Base-by-base conservation (phyloP, 768 basidiomycete genomes). In the Boletus fagicola region DNA sequence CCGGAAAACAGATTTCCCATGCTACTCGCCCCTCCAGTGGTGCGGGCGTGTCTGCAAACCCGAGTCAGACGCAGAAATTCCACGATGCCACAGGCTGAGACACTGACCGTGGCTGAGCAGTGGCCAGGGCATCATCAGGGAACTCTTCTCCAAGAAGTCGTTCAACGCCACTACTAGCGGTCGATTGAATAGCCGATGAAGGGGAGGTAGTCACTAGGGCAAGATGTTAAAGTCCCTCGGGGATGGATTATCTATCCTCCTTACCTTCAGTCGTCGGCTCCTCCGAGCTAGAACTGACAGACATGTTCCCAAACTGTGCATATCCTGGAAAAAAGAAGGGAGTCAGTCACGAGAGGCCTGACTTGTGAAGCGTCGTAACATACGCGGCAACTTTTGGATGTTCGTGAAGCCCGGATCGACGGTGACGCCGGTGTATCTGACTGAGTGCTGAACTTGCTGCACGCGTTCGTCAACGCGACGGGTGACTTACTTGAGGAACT, bases 341-440 rank as follows among this genome's bases (percentile, higher is more conserved):
- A 13, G 30, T 63, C 39, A 55, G 22, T 26, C 30, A 43, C 42
- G 36, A 39, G 46, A 53, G 49, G 18, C 26, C 16, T 4, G 40
- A 10, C 18, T 12, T 26, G 39, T 13, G 30, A 12, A 30, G 31
- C 1, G 26, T 18, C 18, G 18, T 40, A 40, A 35, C 78, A 33
- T 76, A 90, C 90, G 81, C 28, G 90, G 90, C 40, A 92, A 79
- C 68, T 90, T 91, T 64, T 78, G 77, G 49, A 92, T 87, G 64
- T 87, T 91, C 40, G 72, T 71, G 63, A 87, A 87, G 72, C 88
- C 87, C 44, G 89, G 80, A 66, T 92, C 90, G 36, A 91, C 85
- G 13, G 89, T 90, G 35, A 79, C 83, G 18, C 87, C 89, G 36
- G 83, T 80, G 66, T 88, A 87, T 71, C 88, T 90, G 67, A 45